Percentiles rank a stretch among this genome's conserved stretches.
Conservation (phyloP, 1,139 yeast genomes). For the Sporopachydermia cereana region DNA sequence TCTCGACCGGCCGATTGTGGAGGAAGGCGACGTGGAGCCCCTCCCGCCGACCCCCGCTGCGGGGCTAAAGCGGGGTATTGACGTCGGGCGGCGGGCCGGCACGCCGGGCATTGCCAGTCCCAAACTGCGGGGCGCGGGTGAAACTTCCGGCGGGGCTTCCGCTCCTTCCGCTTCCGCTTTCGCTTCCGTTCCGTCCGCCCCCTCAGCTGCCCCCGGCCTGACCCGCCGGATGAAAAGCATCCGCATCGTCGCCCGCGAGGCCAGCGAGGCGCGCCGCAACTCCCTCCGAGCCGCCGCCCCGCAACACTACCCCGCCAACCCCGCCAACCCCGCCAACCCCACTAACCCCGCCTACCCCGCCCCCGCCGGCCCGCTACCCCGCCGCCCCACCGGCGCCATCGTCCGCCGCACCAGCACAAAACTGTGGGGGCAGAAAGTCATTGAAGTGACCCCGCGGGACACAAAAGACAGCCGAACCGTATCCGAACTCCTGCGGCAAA, state of each 20-base stretch:
- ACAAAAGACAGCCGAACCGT: constrained; percentile 42
- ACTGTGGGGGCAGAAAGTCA: constrained; percentile 93
- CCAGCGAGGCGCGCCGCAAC: constrained; percentile 46
- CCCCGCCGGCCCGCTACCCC: no score
- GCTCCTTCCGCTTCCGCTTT: neutral
- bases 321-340: no score
- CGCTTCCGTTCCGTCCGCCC: constrained; percentile 7
- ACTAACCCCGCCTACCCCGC: neutral
- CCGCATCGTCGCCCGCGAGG: constrained; percentile 87
- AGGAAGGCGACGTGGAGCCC: constrained; percentile 33
- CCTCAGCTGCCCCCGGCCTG: constrained; percentile 7
- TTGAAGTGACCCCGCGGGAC: constrained; percentile 77
- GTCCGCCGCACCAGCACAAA: constrained; percentile 76
- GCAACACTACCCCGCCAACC: neutral
- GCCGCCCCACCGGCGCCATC: constrained; percentile 19
- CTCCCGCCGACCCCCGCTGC: constrained; percentile 44
- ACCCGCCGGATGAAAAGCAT: constrained; percentile 64
- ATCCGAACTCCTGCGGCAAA: constrained; percentile 47
- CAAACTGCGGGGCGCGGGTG: constrained; percentile 11
- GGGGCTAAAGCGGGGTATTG: constrained; percentile 9
- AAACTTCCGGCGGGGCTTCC: constrained; percentile 6
- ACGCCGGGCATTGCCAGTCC: constrained; percentile 15
- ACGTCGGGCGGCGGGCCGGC: constrained; percentile 1
- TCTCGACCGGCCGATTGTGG: constrained; percentile 83
- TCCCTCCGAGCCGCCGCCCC: constrained; percentile 16